Conservation (phyloP, 306 rosid genomes). For the Medicago ruthenica region DNA sequence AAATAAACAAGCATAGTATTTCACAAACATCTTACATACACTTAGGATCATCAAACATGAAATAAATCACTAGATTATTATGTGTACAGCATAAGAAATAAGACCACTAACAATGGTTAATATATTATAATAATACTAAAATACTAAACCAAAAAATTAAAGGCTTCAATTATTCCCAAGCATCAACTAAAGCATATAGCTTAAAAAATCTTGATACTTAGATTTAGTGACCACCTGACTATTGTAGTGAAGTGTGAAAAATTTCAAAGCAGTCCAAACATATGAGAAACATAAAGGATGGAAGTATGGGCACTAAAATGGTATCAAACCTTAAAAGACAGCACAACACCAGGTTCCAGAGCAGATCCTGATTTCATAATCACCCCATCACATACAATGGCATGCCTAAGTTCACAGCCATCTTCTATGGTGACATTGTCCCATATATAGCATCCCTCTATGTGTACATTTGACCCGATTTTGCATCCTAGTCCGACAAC, state of each 20-base stretch:
- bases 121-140: neutral
- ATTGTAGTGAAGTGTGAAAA: neutral
- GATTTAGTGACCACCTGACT: constrained; percentile 15
- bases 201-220: constrained; percentile 11
- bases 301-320: constrained; percentile 29
- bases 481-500: constrained; percentile 86
- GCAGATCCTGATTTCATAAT: constrained; percentile 73
- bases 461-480: constrained; percentile 80
- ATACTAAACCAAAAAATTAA: constrained; percentile 24
- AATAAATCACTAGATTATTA: constrained; percentile 29
- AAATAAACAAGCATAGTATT: constrained; percentile 31
- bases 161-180: constrained; percentile 24
- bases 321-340: constrained; percentile 85
- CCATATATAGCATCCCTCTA: constrained; percentile 94
- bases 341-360: constrained; percentile 83
- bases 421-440: constrained; percentile 83
- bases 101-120: constrained; percentile 1
- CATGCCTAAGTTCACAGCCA: constrained; percentile 85
- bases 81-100: constrained; percentile 16
- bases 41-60: neutral
- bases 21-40: constrained; percentile 20
- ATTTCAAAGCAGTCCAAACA: constrained; percentile 28
- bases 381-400: constrained; percentile 93
- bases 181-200: constrained; percentile 33
- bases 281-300: constrained; percentile 30